Evolutionary conservation across 768 basidiomycete species (phyloP), one percentile per base, ranked within the genome.

Genomic region (Boletus rubropictus): DNA sequence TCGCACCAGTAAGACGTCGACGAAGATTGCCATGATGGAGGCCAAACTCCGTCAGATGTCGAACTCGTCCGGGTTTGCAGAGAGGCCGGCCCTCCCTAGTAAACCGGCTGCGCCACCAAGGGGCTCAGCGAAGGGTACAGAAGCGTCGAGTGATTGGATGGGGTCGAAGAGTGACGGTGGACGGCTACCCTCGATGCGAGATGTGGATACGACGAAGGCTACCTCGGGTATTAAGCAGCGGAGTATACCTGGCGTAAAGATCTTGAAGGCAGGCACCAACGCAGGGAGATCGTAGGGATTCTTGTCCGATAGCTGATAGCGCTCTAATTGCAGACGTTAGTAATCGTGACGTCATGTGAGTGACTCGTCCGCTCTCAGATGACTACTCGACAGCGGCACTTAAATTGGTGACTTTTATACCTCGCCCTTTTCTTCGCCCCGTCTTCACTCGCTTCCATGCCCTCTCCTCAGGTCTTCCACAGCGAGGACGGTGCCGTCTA

Each of bases 11-110:
- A 94, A 89, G 41, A 93, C 89, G 2, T 71, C 77, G 36, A 83
- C 82, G 56, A 96, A 97, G 69, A 99, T 99, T 56, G 92, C 93
- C 7, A 79, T 85, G 59, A 86, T 97, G 77, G 96, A 99, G 68
- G 95, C 95, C 3, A 99, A 99, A 66, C 73, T 99, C 20, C 78
- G 82, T 15, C 80, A 89, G 52, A 81, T 96, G 78, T 80, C 82
- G 56, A 62, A 49, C 46, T 62, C 58, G 12, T 57, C 56, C 1
- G 21, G 52, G 2, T 59, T 59, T 22, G 32, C 40, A 0, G 61
- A 64, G 24, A 50, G 49, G 44, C 53, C 62, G 14, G 49, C 40
- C 12, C 36, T 65, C 7, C 64, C 64, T 9, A 44, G 17, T 14
- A 66, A 52, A 40, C 64, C 66, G 1, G 21, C 15, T 4, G 46